Base-by-base conservation (phyloP, 768 basidiomycete genomes). In the Mycena floridula region DNA sequence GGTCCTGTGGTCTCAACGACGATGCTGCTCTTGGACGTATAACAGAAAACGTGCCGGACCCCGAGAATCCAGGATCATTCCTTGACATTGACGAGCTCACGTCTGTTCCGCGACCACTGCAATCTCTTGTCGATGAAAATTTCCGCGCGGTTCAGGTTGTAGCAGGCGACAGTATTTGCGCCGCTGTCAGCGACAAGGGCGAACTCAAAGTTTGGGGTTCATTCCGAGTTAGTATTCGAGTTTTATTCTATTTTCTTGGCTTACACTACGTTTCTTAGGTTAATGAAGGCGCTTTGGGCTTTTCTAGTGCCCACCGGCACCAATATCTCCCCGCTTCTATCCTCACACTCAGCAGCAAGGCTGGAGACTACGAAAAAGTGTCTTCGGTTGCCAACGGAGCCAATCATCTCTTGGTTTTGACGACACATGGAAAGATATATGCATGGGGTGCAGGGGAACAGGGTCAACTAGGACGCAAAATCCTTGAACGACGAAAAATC, bases 391-490 rank as follows among this genome's bases (percentile, higher is more conserved):
- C 79, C 3, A 81, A 85, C 24, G 95, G 95, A 18, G 77, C 78
- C 60, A 93, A 98, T 55, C 95, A 97, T 60, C 73, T 96, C 21
- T 67, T 98, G 44, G 87, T 92, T 9, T 72, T 97, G 27, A 95
- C 92, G 8, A 86, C 85, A 0, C 84, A 86, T 44, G 95, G 95
- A 7, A 79, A 81, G 54, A 79, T 98, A 43, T 90, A 86, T 56
- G 81, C 89, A 4, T 89, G 89, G 80, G 95, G 95, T 8, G 86
- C 88, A 30, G 89, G 90, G 39, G 89, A 95, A 59, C 85, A 93
- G 56, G 79, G 83, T 41, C 92, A 95, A 53, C 81, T 98, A 25
- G 95, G 95, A 37, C 82, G 94, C 45, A 88, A 87, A 58, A 85
- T 95, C 44, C 70, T 93, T 39, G 88, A 87, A 60, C 81, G 94